phyloP scores from a whole-genome alignment of 1,284 basidiomycete species.

The Puccinia horiana region DNA sequence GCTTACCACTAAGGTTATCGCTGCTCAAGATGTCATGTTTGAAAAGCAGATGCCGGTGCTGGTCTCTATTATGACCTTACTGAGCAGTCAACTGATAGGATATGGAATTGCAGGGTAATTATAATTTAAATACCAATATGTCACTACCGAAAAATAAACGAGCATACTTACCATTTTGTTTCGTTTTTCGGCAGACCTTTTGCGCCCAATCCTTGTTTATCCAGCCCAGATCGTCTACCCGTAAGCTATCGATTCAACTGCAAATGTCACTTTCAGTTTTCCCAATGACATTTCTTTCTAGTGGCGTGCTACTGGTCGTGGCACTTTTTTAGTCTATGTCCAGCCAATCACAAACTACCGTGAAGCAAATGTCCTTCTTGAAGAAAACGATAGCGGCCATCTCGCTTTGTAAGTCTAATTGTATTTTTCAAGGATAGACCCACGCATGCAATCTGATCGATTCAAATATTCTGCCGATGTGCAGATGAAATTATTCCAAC shows the following conservation, averaged over 20 bases:
- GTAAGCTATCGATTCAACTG: constrained; percentile 13
- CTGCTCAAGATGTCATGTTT: constrained; percentile 41
- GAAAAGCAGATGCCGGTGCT: background rate
- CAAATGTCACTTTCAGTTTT: background rate
- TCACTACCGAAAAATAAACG: background rate
- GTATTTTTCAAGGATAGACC: background rate
- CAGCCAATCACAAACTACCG: background rate
- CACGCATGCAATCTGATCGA: background rate
- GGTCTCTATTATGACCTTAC: constrained; percentile 11
- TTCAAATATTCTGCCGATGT: background rate
- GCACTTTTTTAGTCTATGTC: constrained; percentile 38
- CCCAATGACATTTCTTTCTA: background rate
- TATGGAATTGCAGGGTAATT: constrained; percentile 43
- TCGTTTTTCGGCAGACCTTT: constrained; percentile 1
- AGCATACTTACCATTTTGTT: background rate
- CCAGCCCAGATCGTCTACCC: constrained; percentile 21
- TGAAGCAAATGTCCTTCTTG: constrained; percentile 31
- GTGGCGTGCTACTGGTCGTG: constrained; percentile 30
- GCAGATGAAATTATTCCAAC: constrained; percentile 46
- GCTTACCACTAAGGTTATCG: constrained; percentile 25
- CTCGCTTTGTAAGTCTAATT: constrained; percentile 21
- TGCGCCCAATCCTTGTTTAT: constrained; percentile 32
- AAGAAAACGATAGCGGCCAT: constrained; percentile 33
- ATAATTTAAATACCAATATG: background rate
- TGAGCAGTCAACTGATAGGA: constrained; percentile 42